phyloP scores from a whole-genome alignment of 306 rosid genomes.

The Biancaea sappan region DNA sequence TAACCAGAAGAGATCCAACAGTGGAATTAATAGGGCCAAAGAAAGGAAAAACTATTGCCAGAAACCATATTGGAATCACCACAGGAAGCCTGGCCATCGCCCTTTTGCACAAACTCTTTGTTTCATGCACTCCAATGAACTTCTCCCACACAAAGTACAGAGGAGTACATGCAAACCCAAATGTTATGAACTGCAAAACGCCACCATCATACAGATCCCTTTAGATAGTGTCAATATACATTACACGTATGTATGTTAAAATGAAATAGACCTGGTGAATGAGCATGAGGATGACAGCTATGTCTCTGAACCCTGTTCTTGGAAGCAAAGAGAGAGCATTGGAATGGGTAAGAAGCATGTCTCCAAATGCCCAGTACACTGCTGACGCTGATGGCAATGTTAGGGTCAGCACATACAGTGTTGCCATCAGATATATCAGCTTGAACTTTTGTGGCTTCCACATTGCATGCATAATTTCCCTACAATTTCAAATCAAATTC shows the following conservation, averaged over 20 bases:
- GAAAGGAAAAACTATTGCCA: conserved; percentile 94
- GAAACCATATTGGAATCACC: conserved; percentile 95
- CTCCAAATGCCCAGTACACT: conserved; percentile 98
- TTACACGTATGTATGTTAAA: too few relatives aligned
- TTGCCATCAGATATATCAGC: conserved; percentile 85
- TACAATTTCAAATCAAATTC: conserved; percentile 34
- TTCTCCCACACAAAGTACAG: conserved; percentile 99
- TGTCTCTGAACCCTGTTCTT: conserved; percentile 69
- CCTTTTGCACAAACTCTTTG: conserved; percentile 81
- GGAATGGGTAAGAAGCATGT: conserved; percentile 82
- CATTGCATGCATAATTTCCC: conserved; percentile 99
- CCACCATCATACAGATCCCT: not conserved
- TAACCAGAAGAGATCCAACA: conserved; percentile 95
- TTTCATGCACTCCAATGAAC: conserved; percentile 76
- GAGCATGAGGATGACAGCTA: conserved; percentile 93
- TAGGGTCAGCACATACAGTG: conserved; percentile 84
- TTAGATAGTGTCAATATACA: not conserved
- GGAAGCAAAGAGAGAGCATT: conserved; percentile 94
- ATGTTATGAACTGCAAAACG: conserved; percentile 80
- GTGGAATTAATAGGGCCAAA: conserved; percentile 97
- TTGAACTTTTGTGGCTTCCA: conserved; percentile 99
- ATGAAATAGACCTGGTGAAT: conserved; percentile 84
- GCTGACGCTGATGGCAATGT: conserved; percentile 95
- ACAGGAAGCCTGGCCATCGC: conserved; percentile 88
- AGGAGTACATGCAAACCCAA: conserved; percentile 99